Evolutionary conservation across 2,329 filamentous ascomycete species (phyloP).

Genomic region (Macrophomina tecta): DNA sequence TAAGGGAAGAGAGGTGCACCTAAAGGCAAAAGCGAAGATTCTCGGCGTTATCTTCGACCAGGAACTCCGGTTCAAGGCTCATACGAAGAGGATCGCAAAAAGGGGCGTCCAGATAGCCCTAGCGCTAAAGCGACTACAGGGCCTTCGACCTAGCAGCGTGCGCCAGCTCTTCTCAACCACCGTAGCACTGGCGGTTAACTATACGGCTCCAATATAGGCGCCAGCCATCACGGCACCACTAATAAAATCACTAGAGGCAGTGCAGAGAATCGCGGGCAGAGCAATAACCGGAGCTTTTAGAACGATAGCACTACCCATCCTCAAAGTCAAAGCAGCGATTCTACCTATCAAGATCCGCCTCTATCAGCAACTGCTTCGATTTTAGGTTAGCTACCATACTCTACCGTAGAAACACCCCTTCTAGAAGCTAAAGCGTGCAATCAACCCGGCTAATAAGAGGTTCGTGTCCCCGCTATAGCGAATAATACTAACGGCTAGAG

Average conservation of each 20-base stretch:
- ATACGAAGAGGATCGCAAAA: no score
- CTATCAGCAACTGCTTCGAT: not conserved
- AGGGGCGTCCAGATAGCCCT: no score
- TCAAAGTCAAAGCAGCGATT: constrained; percentile 16
- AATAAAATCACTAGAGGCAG: constrained; percentile 1
- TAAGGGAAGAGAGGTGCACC: no score
- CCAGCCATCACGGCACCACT: not conserved
- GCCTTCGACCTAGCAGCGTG: constrained; percentile 32
- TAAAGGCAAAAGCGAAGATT: no score
- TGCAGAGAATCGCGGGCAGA: constrained; percentile 13
- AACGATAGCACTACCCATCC: constrained; percentile 9
- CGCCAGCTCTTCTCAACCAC: constrained; percentile 35
- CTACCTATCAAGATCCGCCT: not conserved
- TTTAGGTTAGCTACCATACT: constrained; percentile 8
- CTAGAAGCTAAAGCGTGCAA: no score
- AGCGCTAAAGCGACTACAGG: constrained; percentile 14
- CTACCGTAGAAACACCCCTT: not conserved
- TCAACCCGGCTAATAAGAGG: no score
- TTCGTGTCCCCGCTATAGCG: no score
- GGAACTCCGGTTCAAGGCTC: no score
- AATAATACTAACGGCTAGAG: no score
- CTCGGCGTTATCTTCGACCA: no score
- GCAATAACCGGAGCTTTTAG: constrained; percentile 21
- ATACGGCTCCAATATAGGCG: constrained; percentile 35
- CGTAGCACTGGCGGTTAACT: constrained; percentile 38